These are phyloP conservation scores for Trichoderma citrinoviride DNA, from an alignment of 2,329 filamentous ascomycete species.

Conservation along the genomic window DNA sequence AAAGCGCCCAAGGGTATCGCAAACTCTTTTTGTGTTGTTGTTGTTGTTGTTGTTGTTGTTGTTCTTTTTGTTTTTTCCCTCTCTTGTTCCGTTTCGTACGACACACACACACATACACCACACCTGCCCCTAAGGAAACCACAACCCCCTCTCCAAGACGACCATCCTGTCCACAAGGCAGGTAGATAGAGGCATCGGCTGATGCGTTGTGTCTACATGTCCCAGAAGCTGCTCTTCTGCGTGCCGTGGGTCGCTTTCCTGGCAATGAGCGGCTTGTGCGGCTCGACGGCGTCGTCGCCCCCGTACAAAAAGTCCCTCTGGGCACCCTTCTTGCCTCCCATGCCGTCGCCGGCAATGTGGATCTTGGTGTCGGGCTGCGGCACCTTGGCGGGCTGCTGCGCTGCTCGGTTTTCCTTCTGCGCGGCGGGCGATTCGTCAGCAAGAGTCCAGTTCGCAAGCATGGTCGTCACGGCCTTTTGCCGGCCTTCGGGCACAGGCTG, in stretches of 20 bases:
- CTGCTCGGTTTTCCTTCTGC: slow-evolving; percentile 44
- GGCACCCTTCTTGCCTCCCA: slow-evolving; percentile 58
- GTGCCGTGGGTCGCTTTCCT: slow-evolving; percentile 38
- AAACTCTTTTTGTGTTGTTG: neutral
- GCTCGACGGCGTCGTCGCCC: slow-evolving; percentile 48
- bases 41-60: neutral
- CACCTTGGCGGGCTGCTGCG: slow-evolving; percentile 19
- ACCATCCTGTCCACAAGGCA: neutral
- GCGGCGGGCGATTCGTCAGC: slow-evolving; percentile 53
- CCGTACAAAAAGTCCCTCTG: slow-evolving; percentile 59
- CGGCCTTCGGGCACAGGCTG: slow-evolving; percentile 55
- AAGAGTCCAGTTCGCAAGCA: slow-evolving; percentile 62
- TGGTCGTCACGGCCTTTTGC: slow-evolving; percentile 69
- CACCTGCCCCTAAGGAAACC: neutral
- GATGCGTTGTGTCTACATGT: slow-evolving; percentile 38
- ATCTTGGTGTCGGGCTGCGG: slow-evolving; percentile 30
- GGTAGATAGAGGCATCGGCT: no score
- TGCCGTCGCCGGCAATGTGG: slow-evolving; percentile 58
- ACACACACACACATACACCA: neutral
- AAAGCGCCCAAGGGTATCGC: slow-evolving; percentile 15
- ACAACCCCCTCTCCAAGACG: neutral
- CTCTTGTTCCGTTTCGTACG: neutral
- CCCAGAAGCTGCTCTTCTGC: slow-evolving; percentile 46
- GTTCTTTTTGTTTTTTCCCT: neutral
- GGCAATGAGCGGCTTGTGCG: slow-evolving; percentile 32